Evolutionary conservation across 2,329 filamentous ascomycete species (phyloP).

Genomic region (Colletotrichum sublineola): DNA sequence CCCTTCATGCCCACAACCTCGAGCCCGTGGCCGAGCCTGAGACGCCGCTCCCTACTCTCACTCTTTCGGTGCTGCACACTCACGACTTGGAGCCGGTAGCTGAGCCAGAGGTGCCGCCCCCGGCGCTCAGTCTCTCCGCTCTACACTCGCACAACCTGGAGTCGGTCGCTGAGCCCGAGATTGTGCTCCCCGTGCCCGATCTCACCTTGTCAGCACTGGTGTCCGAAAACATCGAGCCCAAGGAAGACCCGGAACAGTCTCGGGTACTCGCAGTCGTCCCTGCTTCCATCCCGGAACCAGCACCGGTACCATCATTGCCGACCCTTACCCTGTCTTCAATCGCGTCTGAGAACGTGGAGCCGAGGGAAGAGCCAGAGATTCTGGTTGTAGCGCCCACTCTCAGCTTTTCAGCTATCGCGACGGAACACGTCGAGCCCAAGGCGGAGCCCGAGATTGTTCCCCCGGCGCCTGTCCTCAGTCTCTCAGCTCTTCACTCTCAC

Average conservation of each 20-base stretch:
- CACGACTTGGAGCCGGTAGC: conserved; percentile 47
- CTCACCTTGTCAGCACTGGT: conserved; percentile 50
- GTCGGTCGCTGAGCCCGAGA: conserved; percentile 50
- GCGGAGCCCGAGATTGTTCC: conserved; percentile 46
- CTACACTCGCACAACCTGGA: conserved; percentile 47
- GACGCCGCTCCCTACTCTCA: conserved; percentile 46
- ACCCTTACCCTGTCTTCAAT: conserved; percentile 52
- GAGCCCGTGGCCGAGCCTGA: conserved; percentile 47
- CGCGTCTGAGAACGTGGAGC: conserved; percentile 50
- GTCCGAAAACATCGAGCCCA: conserved; percentile 51
- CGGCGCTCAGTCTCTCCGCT: conserved; percentile 42
- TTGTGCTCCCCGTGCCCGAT: conserved; percentile 45
- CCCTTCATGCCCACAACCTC: conserved; percentile 47
- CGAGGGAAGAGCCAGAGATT: conserved; percentile 48
- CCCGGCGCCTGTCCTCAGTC: conserved; percentile 41
- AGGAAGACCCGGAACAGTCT: conserved; percentile 47
- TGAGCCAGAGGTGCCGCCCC: conserved; percentile 39
- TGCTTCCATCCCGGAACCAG: conserved; percentile 40
- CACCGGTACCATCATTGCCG: conserved; percentile 24
- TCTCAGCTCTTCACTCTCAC: conserved; percentile 39
- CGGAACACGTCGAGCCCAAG: conserved; percentile 55
- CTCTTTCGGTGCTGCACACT: conserved; percentile 52
- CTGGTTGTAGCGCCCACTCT: conserved; percentile 45
- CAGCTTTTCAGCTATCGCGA: conserved; percentile 49
- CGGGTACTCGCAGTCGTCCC: conserved; percentile 40